A percentile compares a stretch with the other conserved stretches of the same genome.
Conservation (phyloP, 2,329 filamentous ascomycete species). For the Nemania sp. region DNA sequence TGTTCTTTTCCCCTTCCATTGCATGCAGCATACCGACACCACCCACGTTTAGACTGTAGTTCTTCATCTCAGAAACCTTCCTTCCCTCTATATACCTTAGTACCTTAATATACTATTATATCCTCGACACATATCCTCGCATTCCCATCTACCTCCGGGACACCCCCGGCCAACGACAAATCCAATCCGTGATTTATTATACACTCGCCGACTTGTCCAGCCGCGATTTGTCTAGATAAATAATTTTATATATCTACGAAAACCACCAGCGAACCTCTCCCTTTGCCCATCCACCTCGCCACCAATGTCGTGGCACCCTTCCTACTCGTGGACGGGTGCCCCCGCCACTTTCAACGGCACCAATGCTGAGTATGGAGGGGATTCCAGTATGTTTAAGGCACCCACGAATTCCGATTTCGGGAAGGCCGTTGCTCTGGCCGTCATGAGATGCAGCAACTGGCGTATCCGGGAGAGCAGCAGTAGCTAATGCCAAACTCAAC, state of each 20-base stretch:
- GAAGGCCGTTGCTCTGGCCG: background rate
- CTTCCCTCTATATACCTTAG: too few relatives aligned
- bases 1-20: background rate
- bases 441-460: background rate
- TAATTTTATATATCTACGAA: background rate
- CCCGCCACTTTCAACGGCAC: conserved; percentile 68
- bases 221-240: background rate
- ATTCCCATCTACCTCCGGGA: background rate
- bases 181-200: background rate
- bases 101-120: too few relatives aligned
- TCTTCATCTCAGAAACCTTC: too few relatives aligned
- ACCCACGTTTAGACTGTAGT: too few relatives aligned
- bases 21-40: background rate
- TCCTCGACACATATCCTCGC: background rate
- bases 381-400: conserved; percentile 68
- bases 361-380: conserved; percentile 68
- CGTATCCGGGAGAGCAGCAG: background rate
- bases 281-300: conserved; percentile 3
- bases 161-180: background rate
- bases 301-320: conserved; percentile 56
- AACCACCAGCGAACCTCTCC: background rate
- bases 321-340: conserved; percentile 59
- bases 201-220: background rate
- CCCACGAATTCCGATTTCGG: conserved; percentile 7
- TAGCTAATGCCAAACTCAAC: conserved; percentile 22